A percentile compares a stretch with the other conserved stretches of the same genome.
phyloP scores from a whole-genome alignment of 2,329 filamentous ascomycete genomes.

The Aspergillus arachidicola region DNA sequence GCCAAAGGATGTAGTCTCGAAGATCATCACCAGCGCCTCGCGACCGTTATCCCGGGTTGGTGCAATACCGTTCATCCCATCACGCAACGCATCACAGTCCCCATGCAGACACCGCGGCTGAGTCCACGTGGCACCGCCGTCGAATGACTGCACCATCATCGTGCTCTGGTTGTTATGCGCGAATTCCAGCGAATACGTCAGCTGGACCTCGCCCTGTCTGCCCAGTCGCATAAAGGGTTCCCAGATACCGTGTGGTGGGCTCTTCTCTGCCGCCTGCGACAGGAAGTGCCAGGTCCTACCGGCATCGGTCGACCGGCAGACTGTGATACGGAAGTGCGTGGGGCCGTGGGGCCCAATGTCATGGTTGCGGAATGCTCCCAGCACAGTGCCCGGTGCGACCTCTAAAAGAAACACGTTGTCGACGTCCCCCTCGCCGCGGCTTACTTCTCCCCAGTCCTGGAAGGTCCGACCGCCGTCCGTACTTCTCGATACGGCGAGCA shows the following conservation, averaged over 20 bases:
- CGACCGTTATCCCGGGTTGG: constrained; percentile 32
- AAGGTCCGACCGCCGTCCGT: constrained; percentile 48
- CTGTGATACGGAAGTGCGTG: constrained; percentile 53
- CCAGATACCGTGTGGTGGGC: constrained; percentile 47
- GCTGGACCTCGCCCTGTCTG: constrained; percentile 42
- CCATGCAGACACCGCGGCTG: constrained; percentile 45
- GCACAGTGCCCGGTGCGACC: constrained; percentile 36
- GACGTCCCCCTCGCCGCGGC: constrained; percentile 47
- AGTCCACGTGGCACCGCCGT: constrained; percentile 50
- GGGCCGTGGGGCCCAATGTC: constrained; percentile 39
- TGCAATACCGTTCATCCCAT: constrained; percentile 50
- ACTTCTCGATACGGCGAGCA: constrained; percentile 49
- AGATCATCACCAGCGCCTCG: constrained; percentile 48
- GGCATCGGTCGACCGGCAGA: constrained; percentile 50
- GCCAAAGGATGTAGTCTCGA: constrained; percentile 48
- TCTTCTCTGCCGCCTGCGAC: constrained; percentile 49
- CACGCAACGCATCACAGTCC: constrained; percentile 37
- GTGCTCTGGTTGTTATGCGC: constrained; percentile 52
- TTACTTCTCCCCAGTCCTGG: constrained; percentile 46
- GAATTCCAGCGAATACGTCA: constrained; percentile 53
- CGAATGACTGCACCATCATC: constrained; percentile 49
- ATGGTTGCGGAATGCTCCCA: constrained; percentile 56
- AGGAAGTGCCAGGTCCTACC: constrained; percentile 48
- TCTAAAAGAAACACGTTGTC: constrained; percentile 54
- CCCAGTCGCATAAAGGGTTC: constrained; percentile 54